Percentiles rank a stretch among this genome's conserved stretches.
Conservation (phyloP, 345 rosid species). For the Arabidopsis thaliana region TAIR10.1 NC_003074.8:18457001-18457500, state of each 20-base stretch:
- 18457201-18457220: neutral
- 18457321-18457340: too few species aligned
- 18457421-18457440: neutral
- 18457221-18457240: neutral
- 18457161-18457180: neutral
- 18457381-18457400: neutral
- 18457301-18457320: too few species aligned
- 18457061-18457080: neutral
- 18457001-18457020: neutral
- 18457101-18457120: conserved; percentile 23
- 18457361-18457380: neutral
- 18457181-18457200: neutral
- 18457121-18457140: conserved; percentile 17
- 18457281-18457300: neutral
- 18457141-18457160: conserved; percentile 21
- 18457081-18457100: neutral
- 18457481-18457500: conserved; percentile 31
- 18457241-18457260: neutral
- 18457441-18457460: conserved; percentile 26
- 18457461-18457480: conserved; percentile 45
- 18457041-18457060: conserved; percentile 2
- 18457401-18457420: neutral
- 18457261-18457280: neutral
- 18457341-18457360: too few species aligned
- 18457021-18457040: neutral